Evolutionary conservation across 2,329 filamentous ascomycete genomes (phyloP).

Genomic region (Emmonsiellopsis sp.): DNA sequence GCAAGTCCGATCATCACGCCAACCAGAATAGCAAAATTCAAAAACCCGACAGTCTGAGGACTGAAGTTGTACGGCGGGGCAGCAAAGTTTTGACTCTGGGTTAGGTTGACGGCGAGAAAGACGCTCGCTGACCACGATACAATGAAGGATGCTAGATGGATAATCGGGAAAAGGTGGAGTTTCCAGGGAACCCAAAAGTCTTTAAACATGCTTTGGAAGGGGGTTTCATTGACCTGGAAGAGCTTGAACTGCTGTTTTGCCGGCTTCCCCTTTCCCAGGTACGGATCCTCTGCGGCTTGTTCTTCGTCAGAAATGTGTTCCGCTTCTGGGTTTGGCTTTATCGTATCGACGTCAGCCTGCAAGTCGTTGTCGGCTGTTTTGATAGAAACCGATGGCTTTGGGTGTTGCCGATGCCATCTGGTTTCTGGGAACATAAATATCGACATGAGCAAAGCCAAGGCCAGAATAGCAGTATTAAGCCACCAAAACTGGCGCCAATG

Average conservation of each 20-base stretch:
- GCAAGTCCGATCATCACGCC: slow-evolving; percentile 46
- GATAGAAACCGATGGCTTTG: slow-evolving; percentile 12
- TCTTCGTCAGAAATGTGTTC: slow-evolving; percentile 11
- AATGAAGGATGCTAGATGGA: slow-evolving; percentile 53
- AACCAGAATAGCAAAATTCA: slow-evolving; percentile 48
- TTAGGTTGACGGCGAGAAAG: slow-evolving; percentile 54
- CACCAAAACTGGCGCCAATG: slow-evolving; percentile 59
- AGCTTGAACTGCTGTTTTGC: slow-evolving; percentile 47
- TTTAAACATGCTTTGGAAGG: slow-evolving; percentile 34
- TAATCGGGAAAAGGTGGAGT: slow-evolving; percentile 52
- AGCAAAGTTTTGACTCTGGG: slow-evolving; percentile 45
- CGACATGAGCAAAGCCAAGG: slow-evolving; percentile 40
- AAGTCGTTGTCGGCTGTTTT: background rate
- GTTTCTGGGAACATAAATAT: slow-evolving; percentile 57
- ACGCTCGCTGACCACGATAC: slow-evolving; percentile 50
- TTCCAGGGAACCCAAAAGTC: slow-evolving; percentile 56
- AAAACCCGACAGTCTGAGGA: slow-evolving; percentile 43
- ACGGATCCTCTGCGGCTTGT: slow-evolving; percentile 39
- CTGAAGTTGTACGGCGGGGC: slow-evolving; percentile 47
- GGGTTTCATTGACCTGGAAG: slow-evolving; percentile 40
- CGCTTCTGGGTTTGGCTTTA: slow-evolving; percentile 7
- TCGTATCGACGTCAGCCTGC: background rate
- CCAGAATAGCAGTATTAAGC: slow-evolving; percentile 50
- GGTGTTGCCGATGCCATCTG: slow-evolving; percentile 43
- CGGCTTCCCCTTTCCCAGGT: slow-evolving; percentile 47